These are phyloP conservation scores for Goffeauzyma gilvescens DNA, from an alignment of 768 basidiomycete species.

Conservation along the genomic window DNA sequence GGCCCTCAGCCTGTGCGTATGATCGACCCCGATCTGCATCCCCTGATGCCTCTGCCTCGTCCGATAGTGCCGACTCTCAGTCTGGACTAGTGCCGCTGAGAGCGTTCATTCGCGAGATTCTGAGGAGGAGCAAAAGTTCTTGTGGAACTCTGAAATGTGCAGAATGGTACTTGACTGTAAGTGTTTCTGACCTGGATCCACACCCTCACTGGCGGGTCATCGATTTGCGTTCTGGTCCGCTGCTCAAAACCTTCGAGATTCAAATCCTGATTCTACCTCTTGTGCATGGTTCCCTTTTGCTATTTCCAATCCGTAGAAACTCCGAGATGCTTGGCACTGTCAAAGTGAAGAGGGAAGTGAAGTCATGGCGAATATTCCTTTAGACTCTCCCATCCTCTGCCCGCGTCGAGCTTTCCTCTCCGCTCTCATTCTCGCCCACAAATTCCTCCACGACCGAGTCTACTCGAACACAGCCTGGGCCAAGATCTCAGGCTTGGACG, in stretches of 20 bases:
- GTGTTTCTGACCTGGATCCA: no score
- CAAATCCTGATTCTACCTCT: neutral
- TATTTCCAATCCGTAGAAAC: neutral
- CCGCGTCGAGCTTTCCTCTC: constrained; percentile 77
- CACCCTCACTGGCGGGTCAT: no score
- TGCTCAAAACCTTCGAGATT: no score
- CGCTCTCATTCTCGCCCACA: constrained; percentile 69
- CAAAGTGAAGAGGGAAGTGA: neutral
- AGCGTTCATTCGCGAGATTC: constrained; percentile 12
- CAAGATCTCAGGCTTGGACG: constrained; percentile 70
- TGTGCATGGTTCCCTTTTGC: neutral
- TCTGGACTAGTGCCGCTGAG: constrained; percentile 7
- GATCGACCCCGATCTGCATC: constrained; percentile 7
- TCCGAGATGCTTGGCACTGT: neutral
- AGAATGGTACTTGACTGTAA: constrained; percentile 10
- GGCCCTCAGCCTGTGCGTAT: constrained; percentile 10
- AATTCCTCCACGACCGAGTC: constrained; percentile 81
- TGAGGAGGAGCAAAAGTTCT: constrained; percentile 10
- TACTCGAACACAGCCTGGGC: constrained; percentile 92
- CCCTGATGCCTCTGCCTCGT: constrained; percentile 1
- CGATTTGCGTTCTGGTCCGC: neutral
- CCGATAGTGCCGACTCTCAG: neutral
- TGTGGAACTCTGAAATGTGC: constrained; percentile 10
- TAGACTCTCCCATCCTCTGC: constrained; percentile 42
- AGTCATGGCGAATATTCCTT: neutral